Percentiles rank a stretch among this genome's conserved stretches.
Conservation (phyloP, 169 alveolate genomes). For the Theileria orientalis region DNA sequence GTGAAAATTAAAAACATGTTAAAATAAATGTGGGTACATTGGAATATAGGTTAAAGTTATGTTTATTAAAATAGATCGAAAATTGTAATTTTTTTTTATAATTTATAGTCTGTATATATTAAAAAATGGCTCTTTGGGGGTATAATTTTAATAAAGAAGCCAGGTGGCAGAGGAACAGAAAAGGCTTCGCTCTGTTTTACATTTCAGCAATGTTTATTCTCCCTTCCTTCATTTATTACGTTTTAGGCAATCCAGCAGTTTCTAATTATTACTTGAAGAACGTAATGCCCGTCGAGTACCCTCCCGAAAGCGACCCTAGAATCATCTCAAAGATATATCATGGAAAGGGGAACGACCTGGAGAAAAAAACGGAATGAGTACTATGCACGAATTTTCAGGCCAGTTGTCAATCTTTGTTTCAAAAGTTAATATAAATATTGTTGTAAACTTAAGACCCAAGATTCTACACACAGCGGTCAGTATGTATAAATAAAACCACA, state of each 20-base stretch:
- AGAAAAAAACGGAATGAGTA: background rate
- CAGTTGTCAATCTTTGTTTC: too few relatives aligned
- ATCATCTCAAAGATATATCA: constrained; percentile 60
- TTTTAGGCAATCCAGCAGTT: constrained; percentile 61
- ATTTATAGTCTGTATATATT: too few relatives aligned
- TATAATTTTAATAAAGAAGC: constrained; percentile 57
- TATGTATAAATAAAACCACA: too few relatives aligned
- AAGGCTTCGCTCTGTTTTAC: constrained; percentile 45
- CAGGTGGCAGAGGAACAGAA: constrained; percentile 19
- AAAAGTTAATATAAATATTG: too few relatives aligned
- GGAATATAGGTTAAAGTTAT: too few relatives aligned
- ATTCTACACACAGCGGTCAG: background rate
- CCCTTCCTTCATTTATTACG: constrained; percentile 56
- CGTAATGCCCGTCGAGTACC: constrained; percentile 54
- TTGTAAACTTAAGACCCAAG: too few relatives aligned
- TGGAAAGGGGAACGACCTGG: background rate
- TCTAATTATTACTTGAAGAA: constrained; percentile 52
- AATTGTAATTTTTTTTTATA: too few relatives aligned
- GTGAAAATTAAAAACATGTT: too few relatives aligned
- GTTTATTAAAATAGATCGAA: too few relatives aligned
- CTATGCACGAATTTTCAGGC: background rate
- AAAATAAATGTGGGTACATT: too few relatives aligned
- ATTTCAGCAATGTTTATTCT: constrained; percentile 54
- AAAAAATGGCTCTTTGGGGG: constrained; percentile 68
- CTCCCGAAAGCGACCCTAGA: constrained; percentile 64